A percentile compares a stretch with the other conserved stretches of the same genome.
These are phyloP conservation scores for Fragaria nilgerrensis DNA, from an alignment of 306 rosid species.

Conservation along the genomic window DNA sequence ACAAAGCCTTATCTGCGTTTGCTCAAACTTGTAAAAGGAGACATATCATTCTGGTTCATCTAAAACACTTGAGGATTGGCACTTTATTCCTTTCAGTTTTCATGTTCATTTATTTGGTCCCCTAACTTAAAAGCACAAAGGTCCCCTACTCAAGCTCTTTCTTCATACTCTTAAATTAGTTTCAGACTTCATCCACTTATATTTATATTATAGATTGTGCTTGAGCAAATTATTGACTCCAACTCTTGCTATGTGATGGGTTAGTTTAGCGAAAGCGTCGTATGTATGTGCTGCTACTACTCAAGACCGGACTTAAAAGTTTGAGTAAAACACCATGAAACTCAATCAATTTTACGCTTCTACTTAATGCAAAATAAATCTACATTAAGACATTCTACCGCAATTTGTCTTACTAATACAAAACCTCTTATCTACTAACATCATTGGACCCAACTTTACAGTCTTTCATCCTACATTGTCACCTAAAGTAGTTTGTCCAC, in stretches of 20 bases:
- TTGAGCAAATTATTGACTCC: background rate
- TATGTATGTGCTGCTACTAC: background rate
- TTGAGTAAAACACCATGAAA: background rate
- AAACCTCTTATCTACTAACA: too few species aligned
- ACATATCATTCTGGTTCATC: slow-evolving; percentile 20
- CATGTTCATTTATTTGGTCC: slow-evolving; percentile 30
- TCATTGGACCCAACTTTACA: background rate
- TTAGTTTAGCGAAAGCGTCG: background rate
- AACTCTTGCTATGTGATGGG: background rate
- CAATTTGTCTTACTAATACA: background rate
- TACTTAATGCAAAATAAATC: background rate
- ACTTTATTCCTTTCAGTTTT: slow-evolving; percentile 34
- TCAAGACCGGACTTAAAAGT: background rate
- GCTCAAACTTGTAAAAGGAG: slow-evolving; percentile 31
- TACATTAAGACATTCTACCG: background rate
- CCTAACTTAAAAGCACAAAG: slow-evolving; percentile 4
- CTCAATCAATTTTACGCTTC: background rate
- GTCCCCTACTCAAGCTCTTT: slow-evolving; percentile 3
- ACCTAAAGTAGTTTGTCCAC: background rate
- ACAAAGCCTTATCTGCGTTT: slow-evolving; percentile 30
- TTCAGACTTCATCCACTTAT: background rate
- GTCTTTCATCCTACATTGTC: background rate
- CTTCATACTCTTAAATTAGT: background rate
- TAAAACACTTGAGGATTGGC: slow-evolving; percentile 17
- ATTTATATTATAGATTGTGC: background rate